Evolutionary conservation across 345 rosid species (phyloP), one percentile per base, ranked within the genome.

Genomic region (Boechera divaricarpa): DNA sequence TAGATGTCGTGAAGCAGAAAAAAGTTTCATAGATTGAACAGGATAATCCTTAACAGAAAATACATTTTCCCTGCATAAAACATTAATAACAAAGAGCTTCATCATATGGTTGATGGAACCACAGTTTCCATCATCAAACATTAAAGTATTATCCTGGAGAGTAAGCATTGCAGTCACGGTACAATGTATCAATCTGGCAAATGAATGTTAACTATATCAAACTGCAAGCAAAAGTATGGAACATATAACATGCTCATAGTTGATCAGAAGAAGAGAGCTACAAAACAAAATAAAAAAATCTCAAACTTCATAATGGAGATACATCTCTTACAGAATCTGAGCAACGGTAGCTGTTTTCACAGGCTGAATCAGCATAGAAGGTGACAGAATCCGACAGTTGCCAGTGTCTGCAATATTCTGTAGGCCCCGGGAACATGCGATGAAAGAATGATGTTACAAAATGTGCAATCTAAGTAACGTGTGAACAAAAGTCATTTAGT

Each of bases 281-380:
- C 55, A 36, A 67, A 39, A 13, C 36, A 18, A 60, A 42, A 49
- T 51, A 33, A 11, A 18, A 67, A 59, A 13, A 56, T 64, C 32
- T 55, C 80, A 53, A 53, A 32, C 41, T 0, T 53, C 39, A 62
- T 21, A 66, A 11, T 47, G 55, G 62, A 75, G 70, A 49, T 38
- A 56, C 44, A 47, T 58, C 48, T 80, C 98, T 85, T 86, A 94
- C 98, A 87, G 69, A 64, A 83, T 89, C 62, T 87, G 86, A 36
- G 82, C 59, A 64, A 86, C 71, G 28, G 80, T 77, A 35, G 87
- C 81, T 55, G 86, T 67, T 80, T 81, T 85, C 51, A 91, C 86
- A 16, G 97, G 90, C 67, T 78, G 91, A 82, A 83, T 42, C 45
- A 94, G 86, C 79, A 87, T 62, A 74, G 81, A 81, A 67, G 93